Conservation (phyloP, 1,284 basidiomycete genomes). For the Agroathelia rolfsii region DNA sequence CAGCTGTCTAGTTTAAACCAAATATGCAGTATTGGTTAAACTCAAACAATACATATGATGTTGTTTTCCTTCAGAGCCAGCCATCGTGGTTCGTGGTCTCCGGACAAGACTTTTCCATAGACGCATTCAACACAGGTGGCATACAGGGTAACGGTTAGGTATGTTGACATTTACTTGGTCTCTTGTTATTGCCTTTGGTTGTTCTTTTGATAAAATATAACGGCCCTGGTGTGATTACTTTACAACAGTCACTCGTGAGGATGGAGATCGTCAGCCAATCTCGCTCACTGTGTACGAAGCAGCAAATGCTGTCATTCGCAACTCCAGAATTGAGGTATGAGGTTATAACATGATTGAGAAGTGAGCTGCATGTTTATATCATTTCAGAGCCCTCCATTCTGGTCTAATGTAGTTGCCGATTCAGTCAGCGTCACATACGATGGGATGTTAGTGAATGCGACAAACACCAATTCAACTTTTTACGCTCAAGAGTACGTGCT, state of each 20-base stretch:
- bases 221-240: slow-evolving; percentile 43
- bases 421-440: slow-evolving; percentile 47
- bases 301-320: slow-evolving; percentile 32
- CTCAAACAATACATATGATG: slow-evolving; percentile 43
- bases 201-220: slow-evolving; percentile 13
- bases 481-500: slow-evolving; percentile 38
- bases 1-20: slow-evolving; percentile 43
- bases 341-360: too few relatives aligned
- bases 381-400: slow-evolving; percentile 62
- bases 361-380: too few relatives aligned
- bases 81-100: slow-evolving; percentile 59
- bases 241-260: slow-evolving; percentile 31
- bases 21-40: slow-evolving; percentile 56
- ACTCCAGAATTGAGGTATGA: slow-evolving; percentile 48
- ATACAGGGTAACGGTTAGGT: slow-evolving; percentile 58
- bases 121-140: slow-evolving; percentile 49
- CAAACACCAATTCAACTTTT: slow-evolving; percentile 42
- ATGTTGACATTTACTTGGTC: not conserved
- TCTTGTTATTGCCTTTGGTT: too few relatives aligned
- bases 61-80: slow-evolving; percentile 57
- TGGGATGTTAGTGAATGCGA: slow-evolving; percentile 53
- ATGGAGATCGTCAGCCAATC: slow-evolving; percentile 56
- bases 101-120: slow-evolving; percentile 47
- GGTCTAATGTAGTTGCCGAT: slow-evolving; percentile 51
- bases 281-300: slow-evolving; percentile 45